Evolutionary conservation across 1,284 basidiomycete species (phyloP).

Genomic region (Heterobasidion occidentale): DNA sequence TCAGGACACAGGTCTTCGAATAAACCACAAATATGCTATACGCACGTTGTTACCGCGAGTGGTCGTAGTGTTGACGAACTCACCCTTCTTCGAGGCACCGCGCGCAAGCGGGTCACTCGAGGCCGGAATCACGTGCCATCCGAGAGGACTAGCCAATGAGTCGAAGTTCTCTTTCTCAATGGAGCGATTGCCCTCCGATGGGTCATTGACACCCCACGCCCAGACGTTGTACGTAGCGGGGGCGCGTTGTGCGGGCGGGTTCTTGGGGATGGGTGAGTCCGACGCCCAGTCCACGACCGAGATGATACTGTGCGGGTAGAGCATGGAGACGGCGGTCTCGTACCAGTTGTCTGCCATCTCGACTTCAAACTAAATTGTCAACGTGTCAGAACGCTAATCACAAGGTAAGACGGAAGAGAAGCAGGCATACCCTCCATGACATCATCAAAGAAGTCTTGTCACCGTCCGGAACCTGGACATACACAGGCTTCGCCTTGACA

Average conservation of each 20-base stretch:
- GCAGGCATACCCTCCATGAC: constrained; percentile 56
- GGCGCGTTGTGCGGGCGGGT: constrained; percentile 19
- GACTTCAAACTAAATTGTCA: constrained; percentile 55
- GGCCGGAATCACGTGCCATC: constrained; percentile 78
- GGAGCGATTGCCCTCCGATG: constrained; percentile 50
- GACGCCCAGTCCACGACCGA: constrained; percentile 82
- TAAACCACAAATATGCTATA: background rate
- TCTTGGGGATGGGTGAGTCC: constrained; percentile 42
- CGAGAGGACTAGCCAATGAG: constrained; percentile 70
- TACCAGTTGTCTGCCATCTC: constrained; percentile 87
- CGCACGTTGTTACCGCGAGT: constrained; percentile 87
- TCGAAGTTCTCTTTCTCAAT: constrained; percentile 60
- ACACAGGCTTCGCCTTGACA: constrained; percentile 65
- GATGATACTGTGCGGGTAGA: constrained; percentile 60
- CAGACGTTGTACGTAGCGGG: constrained; percentile 64
- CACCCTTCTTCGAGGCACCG: constrained; percentile 16
- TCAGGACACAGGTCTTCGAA: background rate
- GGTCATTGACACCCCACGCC: constrained; percentile 71
- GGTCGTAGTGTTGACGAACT: constrained; percentile 61
- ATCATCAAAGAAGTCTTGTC: constrained; percentile 48
- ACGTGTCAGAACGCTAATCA: constrained; percentile 5
- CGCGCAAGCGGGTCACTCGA: constrained; percentile 42
- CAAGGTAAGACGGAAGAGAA: background rate
- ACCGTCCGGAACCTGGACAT: constrained; percentile 63
- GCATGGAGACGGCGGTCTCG: constrained; percentile 60